Evolutionary conservation across 306 rosid species (phyloP).

Genomic region (Geum urbanum): DNA sequence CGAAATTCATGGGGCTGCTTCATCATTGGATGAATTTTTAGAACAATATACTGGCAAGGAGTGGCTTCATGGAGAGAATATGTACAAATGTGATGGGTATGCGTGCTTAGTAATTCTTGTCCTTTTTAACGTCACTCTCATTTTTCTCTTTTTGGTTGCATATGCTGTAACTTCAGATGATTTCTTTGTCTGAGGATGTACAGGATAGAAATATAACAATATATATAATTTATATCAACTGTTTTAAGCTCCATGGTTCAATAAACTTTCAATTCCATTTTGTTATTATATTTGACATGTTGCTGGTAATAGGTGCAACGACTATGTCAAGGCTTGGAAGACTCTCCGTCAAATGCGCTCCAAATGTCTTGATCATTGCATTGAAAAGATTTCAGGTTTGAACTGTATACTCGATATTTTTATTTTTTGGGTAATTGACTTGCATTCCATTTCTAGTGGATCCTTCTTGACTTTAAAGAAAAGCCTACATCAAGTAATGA

Average conservation of each 20-base stretch:
- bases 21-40: slow-evolving; percentile 88
- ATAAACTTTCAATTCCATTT: not conserved
- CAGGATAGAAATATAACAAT: not conserved
- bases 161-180: not conserved
- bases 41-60: slow-evolving; percentile 83
- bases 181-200: not conserved
- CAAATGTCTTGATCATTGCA: slow-evolving; percentile 89
- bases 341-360: slow-evolving; percentile 74
- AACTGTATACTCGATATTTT: slow-evolving; percentile 20
- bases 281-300: slow-evolving; percentile 20
- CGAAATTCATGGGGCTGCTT: slow-evolving; percentile 94
- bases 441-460: not conserved
- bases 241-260: no score
- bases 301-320: slow-evolving; percentile 77
- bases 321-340: slow-evolving; percentile 95
- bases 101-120: slow-evolving; percentile 16
- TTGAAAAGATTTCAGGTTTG: slow-evolving; percentile 97
- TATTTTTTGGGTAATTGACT: slow-evolving; percentile 7
- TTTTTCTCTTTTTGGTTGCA: not conserved
- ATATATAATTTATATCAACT: no score
- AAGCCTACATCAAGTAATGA: not conserved
- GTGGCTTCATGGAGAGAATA: slow-evolving; percentile 87
- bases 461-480: not conserved
- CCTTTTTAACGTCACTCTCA: not conserved
- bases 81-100: slow-evolving; percentile 97